Base-by-base conservation (phyloP, 805 yeast genomes). In the Monosporozyma unispora region DNA sequence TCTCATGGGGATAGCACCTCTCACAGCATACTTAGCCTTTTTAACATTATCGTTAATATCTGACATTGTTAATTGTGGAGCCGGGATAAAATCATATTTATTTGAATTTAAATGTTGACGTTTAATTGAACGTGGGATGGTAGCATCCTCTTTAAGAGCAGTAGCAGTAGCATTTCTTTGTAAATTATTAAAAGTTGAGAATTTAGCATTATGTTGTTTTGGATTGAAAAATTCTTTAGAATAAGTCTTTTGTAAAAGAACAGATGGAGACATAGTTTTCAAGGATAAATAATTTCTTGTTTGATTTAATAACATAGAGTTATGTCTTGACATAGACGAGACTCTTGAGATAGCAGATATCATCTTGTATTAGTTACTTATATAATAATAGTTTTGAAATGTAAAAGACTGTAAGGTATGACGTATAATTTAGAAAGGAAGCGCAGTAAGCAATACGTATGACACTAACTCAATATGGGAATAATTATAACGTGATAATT, bases 1-100 rank as follows among this genome's bases (percentile, higher is more conserved):
- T 57, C 88, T 80, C 54, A 84, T 79, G n/a, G 99, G 98, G 52
- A 93, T 85, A 31, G 79, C 75, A 27, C 99, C 99, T 61, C 99
- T 77, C 25, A 93, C 99, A 3, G 99, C 99, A 63, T 93, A 93
- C 63, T 90, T 84, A 19, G 99, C 98, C 48, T 80, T 79, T 46
- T 88, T 71, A 8, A 91, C 89, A 50, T 77, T 71, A 50, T 76
- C 81, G 66, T 91, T 91, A 58, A 90, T 71, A 54, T 84, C 87
- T 1, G 62, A 59, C 11, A 75, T 62, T 2, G 68, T 54, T 37
- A 83, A 60, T 46, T 62, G 67, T 14, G 61, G 59, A 5, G 73
- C 70, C 1, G 70, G 66, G 12, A 51, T 51, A 31, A 63, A 58
- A 18, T 54, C 49, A 23, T 53, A 48, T n/a, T 25, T 41, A 9